Evolutionary conservation across 2,329 filamentous ascomycete species (phyloP).

Genomic region (Aspergillus sp.): DNA sequence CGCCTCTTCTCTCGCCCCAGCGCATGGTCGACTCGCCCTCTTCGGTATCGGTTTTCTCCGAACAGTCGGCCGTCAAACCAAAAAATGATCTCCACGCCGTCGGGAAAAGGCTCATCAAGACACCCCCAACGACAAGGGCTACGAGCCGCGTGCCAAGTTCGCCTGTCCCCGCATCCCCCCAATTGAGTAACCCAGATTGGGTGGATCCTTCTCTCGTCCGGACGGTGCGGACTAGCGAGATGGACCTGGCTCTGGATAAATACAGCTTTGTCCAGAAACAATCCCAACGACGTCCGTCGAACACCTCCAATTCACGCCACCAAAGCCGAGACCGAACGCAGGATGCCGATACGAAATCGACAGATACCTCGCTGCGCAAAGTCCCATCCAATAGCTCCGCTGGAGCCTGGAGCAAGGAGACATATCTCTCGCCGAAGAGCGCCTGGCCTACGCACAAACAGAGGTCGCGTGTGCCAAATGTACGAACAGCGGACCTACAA

Average conservation of each 20-base stretch:
- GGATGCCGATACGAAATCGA: constrained; percentile 15
- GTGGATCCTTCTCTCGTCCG: constrained; percentile 25
- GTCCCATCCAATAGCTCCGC: constrained; percentile 22
- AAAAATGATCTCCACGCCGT: constrained; percentile 18
- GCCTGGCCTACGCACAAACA: constrained; percentile 12
- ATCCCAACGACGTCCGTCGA: constrained; percentile 15
- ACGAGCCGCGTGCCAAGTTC: background rate
- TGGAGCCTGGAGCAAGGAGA: constrained; percentile 23
- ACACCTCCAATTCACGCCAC: constrained; percentile 22
- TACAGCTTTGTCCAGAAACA: constrained; percentile 22
- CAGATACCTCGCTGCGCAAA: constrained; percentile 15
- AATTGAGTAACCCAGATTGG: constrained; percentile 21
- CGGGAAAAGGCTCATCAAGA: constrained; percentile 28
- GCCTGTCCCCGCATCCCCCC: constrained; percentile 12
- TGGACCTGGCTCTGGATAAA: constrained; percentile 31
- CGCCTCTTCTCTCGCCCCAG: constrained; percentile 41
- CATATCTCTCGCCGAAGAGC: constrained; percentile 22
- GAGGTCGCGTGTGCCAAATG: constrained; percentile 15
- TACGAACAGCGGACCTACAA: constrained; percentile 15
- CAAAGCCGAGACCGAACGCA: constrained; percentile 22
- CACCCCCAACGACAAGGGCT: constrained; percentile 14
- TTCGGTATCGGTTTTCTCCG: constrained; percentile 34
- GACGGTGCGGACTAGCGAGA: constrained; percentile 31
- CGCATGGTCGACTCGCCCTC: constrained; percentile 41
- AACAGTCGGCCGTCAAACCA: constrained; percentile 23